A percentile compares a stretch with the other conserved stretches of the same genome.
Conservation (phyloP, 140 eudicot species). For the Senecio squalidus region DNA sequence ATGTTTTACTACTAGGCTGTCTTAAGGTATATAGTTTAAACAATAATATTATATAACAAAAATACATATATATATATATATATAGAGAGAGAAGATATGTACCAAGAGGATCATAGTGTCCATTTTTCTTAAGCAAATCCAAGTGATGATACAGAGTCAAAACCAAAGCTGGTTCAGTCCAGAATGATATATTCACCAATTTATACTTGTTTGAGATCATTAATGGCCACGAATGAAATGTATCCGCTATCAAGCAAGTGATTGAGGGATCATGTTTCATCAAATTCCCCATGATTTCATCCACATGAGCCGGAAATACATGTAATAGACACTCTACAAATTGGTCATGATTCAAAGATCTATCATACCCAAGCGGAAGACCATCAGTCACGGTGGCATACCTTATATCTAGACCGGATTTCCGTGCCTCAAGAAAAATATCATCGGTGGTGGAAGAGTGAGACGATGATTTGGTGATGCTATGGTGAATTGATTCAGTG, state of each 20-base stretch:
- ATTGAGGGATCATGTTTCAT: slow-evolving; percentile 29
- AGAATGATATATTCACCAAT: slow-evolving; percentile 53
- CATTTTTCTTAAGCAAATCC: slow-evolving; percentile 56
- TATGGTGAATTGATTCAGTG: slow-evolving; percentile 47
- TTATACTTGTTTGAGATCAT: slow-evolving; percentile 47
- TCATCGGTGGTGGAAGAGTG: slow-evolving; percentile 11
- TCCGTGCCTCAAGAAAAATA: slow-evolving; percentile 52
- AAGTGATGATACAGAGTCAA: slow-evolving; percentile 59
- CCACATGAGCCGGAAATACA: slow-evolving; percentile 52
- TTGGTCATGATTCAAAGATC: slow-evolving; percentile 68
- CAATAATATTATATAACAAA: background rate
- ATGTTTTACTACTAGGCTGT: no score
- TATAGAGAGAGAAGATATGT: background rate
- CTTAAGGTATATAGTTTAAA: no score
- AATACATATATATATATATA: no score
- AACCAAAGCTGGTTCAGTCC: slow-evolving; percentile 72
- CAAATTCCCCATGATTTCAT: slow-evolving; percentile 42
- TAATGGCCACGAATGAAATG: slow-evolving; percentile 61
- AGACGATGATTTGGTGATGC: slow-evolving; percentile 36
- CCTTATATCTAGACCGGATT: slow-evolving; percentile 65
- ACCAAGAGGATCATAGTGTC: slow-evolving; percentile 62
- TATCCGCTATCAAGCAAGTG: slow-evolving; percentile 59
- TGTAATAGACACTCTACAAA: slow-evolving; percentile 46
- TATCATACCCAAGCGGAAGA: slow-evolving; percentile 56
- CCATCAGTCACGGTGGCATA: slow-evolving; percentile 63